A percentile compares a stretch with the other conserved stretches of the same genome.
Evolutionary conservation across 306 rosid species (phyloP).

Genomic region (Rosa chinensis): DNA sequence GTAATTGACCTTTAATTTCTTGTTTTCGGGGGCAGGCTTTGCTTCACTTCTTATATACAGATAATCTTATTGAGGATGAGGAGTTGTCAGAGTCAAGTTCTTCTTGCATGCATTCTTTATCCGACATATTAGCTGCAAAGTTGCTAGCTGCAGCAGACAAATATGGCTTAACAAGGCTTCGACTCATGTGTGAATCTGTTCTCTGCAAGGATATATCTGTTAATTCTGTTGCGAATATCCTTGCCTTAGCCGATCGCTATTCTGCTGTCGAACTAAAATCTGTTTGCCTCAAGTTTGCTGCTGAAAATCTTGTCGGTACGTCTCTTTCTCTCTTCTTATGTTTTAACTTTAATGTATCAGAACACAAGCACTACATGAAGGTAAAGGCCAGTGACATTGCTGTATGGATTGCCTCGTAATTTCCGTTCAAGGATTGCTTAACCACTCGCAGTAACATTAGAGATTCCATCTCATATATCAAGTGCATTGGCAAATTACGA

Average conservation of each 20-base stretch:
- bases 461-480: neutral
- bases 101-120: constrained; percentile 54
- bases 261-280: constrained; percentile 84
- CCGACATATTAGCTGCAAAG: constrained; percentile 80
- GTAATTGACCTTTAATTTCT: constrained; percentile 25
- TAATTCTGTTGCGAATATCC: constrained; percentile 81
- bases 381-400: neutral
- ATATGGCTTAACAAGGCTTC: constrained; percentile 79
- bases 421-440: neutral
- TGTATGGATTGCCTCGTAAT: neutral
- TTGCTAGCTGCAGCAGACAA: constrained; percentile 87
- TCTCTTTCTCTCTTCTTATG: neutral
- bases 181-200: constrained; percentile 92
- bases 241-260: constrained; percentile 86
- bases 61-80: constrained; percentile 78
- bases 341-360: neutral
- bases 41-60: constrained; percentile 86
- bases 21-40: constrained; percentile 69
- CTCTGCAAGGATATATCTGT: constrained; percentile 90
- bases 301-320: constrained; percentile 93
- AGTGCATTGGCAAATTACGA: no score
- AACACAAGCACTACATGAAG: no score
- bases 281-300: constrained; percentile 82
- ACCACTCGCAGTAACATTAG: neutral
- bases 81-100: constrained; percentile 65